Percentiles rank a stretch among this genome's conserved stretches.
Conservation (phyloP, 2,329 filamentous ascomycete genomes). For the Ophiostoma perfectum region DNA sequence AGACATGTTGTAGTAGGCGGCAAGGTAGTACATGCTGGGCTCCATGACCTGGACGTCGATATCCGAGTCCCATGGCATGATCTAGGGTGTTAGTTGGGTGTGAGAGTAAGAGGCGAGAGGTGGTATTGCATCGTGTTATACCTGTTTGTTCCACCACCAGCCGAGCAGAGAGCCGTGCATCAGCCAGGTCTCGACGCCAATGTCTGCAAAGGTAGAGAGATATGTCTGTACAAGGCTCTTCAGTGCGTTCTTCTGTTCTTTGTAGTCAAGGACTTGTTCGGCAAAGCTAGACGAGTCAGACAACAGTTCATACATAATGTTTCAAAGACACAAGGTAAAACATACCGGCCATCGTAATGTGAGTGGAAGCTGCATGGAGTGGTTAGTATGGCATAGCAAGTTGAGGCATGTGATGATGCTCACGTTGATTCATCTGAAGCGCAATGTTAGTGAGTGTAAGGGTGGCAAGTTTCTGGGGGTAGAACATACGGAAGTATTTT, state of each 20-base stretch:
- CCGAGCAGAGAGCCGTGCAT: slow-evolving; percentile 78
- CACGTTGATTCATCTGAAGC: slow-evolving; percentile 19
- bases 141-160: slow-evolving; percentile 76
- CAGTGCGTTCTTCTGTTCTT: slow-evolving; percentile 56
- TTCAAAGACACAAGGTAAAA: background rate
- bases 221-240: slow-evolving; percentile 66
- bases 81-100: slow-evolving; percentile 19
- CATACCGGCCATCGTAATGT: slow-evolving; percentile 37
- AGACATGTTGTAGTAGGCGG: slow-evolving; percentile 59
- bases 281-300: slow-evolving; percentile 33
- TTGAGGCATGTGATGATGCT: background rate
- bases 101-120: background rate
- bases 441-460: background rate
- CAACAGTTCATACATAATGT: slow-evolving; percentile 7
- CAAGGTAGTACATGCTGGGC: slow-evolving; percentile 60
- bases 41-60: slow-evolving; percentile 69
- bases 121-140: slow-evolving; percentile 26
- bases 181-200: slow-evolving; percentile 72
- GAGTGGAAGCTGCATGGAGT: slow-evolving; percentile 33
- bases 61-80: slow-evolving; percentile 71
- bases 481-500: slow-evolving; percentile 36
- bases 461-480: background rate
- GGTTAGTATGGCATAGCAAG: background rate
- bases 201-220: slow-evolving; percentile 58
- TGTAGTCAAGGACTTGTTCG: slow-evolving; percentile 41